Evolutionary conservation across 192 early-diverging fungal species (phyloP).

Genomic region (Geranomyces michiganensis): DNA sequence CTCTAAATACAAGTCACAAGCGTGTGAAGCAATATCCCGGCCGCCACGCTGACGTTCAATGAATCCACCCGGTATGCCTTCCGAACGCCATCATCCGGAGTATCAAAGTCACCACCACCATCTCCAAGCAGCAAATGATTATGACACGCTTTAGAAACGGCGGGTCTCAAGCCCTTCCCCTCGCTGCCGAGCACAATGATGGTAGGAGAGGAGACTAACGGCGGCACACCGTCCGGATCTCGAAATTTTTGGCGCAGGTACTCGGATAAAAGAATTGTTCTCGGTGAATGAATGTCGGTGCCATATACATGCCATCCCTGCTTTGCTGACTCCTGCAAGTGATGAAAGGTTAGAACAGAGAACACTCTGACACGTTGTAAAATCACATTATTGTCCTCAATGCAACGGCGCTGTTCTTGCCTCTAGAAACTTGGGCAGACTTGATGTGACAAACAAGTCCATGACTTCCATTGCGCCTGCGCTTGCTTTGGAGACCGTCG

Average conservation of each 20-base stretch:
- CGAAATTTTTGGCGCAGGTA: not conserved
- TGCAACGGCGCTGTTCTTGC: constrained; percentile 27
- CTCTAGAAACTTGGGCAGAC: constrained; percentile 60
- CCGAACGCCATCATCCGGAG: not conserved
- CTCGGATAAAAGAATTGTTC: constrained; percentile 22
- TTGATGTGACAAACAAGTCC: constrained; percentile 58
- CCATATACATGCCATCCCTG: constrained; percentile 34
- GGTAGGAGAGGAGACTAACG: constrained; percentile 38
- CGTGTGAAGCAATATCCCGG: constrained; percentile 43
- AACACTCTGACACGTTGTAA: too few species aligned
- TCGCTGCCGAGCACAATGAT: constrained; percentile 72
- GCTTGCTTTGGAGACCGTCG: constrained; percentile 67
- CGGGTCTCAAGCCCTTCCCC: constrained; percentile 61
- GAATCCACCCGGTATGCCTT: constrained; percentile 49
- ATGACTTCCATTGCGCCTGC: constrained; percentile 71
- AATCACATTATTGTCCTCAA: too few species aligned
- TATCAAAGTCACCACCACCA: not conserved
- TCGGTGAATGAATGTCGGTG: constrained; percentile 25
- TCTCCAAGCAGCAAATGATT: constrained; percentile 58
- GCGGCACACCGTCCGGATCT: not conserved
- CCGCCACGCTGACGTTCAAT: constrained; percentile 45
- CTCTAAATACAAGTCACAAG: constrained; percentile 16
- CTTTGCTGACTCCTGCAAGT: constrained; percentile 3
- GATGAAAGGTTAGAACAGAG: too few species aligned
- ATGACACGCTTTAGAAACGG: constrained; percentile 60